phyloP scores from a whole-genome alignment of 2,329 filamentous ascomycete genomes.

The Pseudogymnoascus sp. region DNA sequence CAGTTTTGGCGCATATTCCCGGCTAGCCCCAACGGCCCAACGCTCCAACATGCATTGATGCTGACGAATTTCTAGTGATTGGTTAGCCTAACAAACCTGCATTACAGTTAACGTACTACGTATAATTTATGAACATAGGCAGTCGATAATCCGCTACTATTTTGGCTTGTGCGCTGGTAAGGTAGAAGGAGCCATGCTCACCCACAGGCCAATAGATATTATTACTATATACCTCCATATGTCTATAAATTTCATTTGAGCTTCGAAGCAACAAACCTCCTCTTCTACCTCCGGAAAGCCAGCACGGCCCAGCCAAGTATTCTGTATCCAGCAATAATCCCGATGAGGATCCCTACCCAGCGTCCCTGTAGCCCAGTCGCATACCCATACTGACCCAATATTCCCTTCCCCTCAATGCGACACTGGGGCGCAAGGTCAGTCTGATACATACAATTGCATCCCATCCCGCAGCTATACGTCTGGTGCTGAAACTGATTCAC shows the following conservation, averaged over 20 bases:
- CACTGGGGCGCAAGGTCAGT: conserved; percentile 56
- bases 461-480: conserved; percentile 49
- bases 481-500: conserved; percentile 71
- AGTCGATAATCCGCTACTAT: no score
- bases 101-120: no score
- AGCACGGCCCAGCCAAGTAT: conserved; percentile 60
- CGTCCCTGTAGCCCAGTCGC: conserved; percentile 52
- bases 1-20: neutral
- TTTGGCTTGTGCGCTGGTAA: no score
- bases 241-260: neutral
- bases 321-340: conserved; percentile 67
- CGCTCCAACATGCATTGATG: neutral
- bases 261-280: neutral
- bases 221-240: no score
- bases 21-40: neutral
- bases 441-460: conserved; percentile 59
- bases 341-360: conserved; percentile 71
- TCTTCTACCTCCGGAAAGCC: conserved; percentile 26
- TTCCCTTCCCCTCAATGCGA: conserved; percentile 60
- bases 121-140: no score
- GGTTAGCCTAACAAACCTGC: neutral
- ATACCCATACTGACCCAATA: conserved; percentile 65
- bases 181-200: no score
- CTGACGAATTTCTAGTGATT: neutral
- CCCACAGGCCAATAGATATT: neutral